Conservation (phyloP, 768 basidiomycete species). For the Tylopilus balloui region DNA sequence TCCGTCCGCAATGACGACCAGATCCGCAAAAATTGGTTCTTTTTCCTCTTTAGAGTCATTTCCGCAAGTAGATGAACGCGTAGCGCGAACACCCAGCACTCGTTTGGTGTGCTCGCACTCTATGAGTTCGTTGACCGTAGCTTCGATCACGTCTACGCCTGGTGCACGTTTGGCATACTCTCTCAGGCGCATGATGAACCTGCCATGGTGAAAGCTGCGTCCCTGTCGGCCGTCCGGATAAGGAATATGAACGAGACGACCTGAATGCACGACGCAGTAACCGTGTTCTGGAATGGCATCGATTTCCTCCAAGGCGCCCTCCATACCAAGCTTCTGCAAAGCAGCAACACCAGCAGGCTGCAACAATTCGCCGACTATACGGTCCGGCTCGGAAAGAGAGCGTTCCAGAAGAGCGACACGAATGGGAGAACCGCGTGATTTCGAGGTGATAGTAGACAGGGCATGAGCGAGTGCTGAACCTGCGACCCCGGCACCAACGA, state of each 20-base stretch:
- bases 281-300: slow-evolving; percentile 80
- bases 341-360: slow-evolving; percentile 89
- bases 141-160: slow-evolving; percentile 80
- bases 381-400: slow-evolving; percentile 87
- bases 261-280: slow-evolving; percentile 69
- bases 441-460: slow-evolving; percentile 53
- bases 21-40: slow-evolving; percentile 60
- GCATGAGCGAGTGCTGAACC: slow-evolving; percentile 85
- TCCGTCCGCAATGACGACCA: slow-evolving; percentile 90
- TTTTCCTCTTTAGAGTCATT: slow-evolving; percentile 37
- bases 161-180: slow-evolving; percentile 53
- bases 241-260: slow-evolving; percentile 77
- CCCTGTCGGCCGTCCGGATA: slow-evolving; percentile 76
- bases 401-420: slow-evolving; percentile 85
- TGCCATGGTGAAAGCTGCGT: slow-evolving; percentile 89
- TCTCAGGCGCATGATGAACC: slow-evolving; percentile 78
- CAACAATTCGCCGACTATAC: slow-evolving; percentile 95
- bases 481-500: slow-evolving; percentile 91
- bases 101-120: slow-evolving; percentile 47
- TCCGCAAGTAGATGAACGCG: slow-evolving; percentile 34
- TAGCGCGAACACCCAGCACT: slow-evolving; percentile 66
- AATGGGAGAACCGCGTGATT: slow-evolving; percentile 48
- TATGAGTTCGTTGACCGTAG: slow-evolving; percentile 73
- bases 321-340: slow-evolving; percentile 72
- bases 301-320: slow-evolving; percentile 74